Base-by-base conservation (phyloP, 257 asterid species). In the Verbena officinalis region DNA sequence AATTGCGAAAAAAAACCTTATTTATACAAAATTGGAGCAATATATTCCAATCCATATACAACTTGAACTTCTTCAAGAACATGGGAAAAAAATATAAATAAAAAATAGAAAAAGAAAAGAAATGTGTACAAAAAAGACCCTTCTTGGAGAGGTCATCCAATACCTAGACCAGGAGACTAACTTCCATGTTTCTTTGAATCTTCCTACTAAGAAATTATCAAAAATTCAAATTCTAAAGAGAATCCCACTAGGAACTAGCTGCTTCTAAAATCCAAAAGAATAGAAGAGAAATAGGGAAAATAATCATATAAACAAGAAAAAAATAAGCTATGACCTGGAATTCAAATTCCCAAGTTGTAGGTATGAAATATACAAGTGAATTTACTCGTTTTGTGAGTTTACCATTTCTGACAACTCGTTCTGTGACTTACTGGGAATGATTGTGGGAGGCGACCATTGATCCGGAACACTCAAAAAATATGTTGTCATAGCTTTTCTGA, bases 381-480 rank as follows among this genome's bases (percentile, higher is more conserved):
- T 27, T 56, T 27, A 31, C 8, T 5, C 51, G 56, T 67, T 66
- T 53, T 30, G 65, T 7, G 45, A 3, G 40, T 36, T 36, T 9
- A 7, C 81, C 55, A 84, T 87, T 30, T 87, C 90, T 0, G 65
- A 64, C 30, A 86, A 65, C 65, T 89, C 95, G 4, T 81, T 53
- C 76, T 78, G 94, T 0, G 95, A 85, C 63, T 61, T 82, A 78
- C 86, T 93, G 16, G 86, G 86, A 24, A 63, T 33, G 44, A 78
- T 46, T 14, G 77, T 75, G 5, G 88, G 85, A 40, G 95, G 91
- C 38, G 95, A 88, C 99, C 99, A 90, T 52, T 90, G 91, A 83
- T 94, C 99, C 9, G 96, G 99, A 58, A 94, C 95, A 95, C 86
- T 87, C 73, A 94, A 76, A 67, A 90, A 94, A 68, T 94, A 94